Evolutionary conservation across 225 moss, liverwort and hornwort species (phyloP).

Genomic region (Ulota crispa): DNA sequence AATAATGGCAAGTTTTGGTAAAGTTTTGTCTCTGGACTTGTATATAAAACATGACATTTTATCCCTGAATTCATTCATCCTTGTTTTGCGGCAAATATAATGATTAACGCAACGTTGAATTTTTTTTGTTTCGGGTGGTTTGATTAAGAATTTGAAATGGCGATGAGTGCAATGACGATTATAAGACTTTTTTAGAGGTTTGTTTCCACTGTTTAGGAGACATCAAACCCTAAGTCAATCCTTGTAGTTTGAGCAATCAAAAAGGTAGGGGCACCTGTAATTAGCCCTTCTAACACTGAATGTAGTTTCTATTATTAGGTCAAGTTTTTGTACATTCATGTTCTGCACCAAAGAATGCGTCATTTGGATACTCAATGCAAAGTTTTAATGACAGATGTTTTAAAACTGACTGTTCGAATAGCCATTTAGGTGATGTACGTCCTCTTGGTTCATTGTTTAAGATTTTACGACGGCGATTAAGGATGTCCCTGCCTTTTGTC

Average conservation of each 20-base stretch:
- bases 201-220: not conserved
- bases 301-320: not conserved
- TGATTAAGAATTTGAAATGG: not conserved
- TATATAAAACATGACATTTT: too few species aligned
- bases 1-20: not conserved
- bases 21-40: not conserved
- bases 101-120: not conserved
- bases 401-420: not conserved
- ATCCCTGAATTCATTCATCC: not conserved
- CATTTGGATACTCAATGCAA: not conserved
- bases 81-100: not conserved
- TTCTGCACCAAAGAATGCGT: not conserved
- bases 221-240: too few species aligned
- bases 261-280: not conserved
- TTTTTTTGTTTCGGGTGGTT: not conserved
- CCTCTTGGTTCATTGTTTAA: not conserved
- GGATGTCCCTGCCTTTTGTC: not conserved
- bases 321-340: too few species aligned
- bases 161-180: not conserved
- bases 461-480: not conserved
- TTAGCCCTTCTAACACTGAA: not conserved
- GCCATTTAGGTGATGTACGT: not conserved
- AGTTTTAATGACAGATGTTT: not conserved
- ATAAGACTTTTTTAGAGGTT: not conserved
- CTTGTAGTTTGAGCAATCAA: not conserved